Percentiles rank a stretch among this genome's conserved stretches.
Evolutionary conservation across 192 early-diverging fungal species (phyloP).

Genomic region (Coemansia brasiliensis): DNA sequence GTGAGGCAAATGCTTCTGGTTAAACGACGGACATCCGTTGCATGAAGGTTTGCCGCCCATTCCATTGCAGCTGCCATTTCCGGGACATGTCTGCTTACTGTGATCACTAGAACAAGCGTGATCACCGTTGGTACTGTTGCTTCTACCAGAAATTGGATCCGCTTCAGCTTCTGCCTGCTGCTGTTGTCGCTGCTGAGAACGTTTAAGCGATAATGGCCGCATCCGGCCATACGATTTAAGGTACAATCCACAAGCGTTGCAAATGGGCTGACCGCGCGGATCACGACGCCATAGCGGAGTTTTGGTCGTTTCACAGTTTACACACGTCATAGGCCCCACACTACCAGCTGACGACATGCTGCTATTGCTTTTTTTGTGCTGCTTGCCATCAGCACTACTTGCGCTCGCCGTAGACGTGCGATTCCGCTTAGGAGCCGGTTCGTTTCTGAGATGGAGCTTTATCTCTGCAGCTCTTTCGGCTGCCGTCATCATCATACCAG

Average conservation of each 20-base stretch:
- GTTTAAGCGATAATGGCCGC: slow-evolving; percentile 53
- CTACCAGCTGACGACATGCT: neutral
- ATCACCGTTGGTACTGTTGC: neutral
- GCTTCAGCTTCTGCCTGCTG: slow-evolving; percentile 2
- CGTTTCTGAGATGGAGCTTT: neutral
- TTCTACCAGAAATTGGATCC: neutral
- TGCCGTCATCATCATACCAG: neutral
- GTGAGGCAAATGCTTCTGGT: slow-evolving; percentile 59
- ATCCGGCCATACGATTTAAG: slow-evolving; percentile 54
- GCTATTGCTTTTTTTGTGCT: neutral
- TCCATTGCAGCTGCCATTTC: slow-evolving; percentile 76
- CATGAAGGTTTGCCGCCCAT: slow-evolving; percentile 70
- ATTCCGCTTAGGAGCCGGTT: slow-evolving; percentile 18
- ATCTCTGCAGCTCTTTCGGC: neutral
- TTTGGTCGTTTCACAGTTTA: slow-evolving; percentile 75
- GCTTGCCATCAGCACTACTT: neutral
- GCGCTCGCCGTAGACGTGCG: neutral
- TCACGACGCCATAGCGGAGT: slow-evolving; percentile 82
- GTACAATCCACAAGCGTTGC: slow-evolving; percentile 75
- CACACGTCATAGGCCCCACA: slow-evolving; percentile 57
- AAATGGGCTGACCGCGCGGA: slow-evolving; percentile 71
- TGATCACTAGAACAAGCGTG: neutral
- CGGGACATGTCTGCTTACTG: slow-evolving; percentile 66
- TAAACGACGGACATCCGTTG: slow-evolving; percentile 74
- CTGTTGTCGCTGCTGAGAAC: slow-evolving; percentile 19